These are phyloP conservation scores for Fusarium armeniacum DNA, from an alignment of 2,329 filamentous ascomycete species.

Conservation along the genomic window DNA sequence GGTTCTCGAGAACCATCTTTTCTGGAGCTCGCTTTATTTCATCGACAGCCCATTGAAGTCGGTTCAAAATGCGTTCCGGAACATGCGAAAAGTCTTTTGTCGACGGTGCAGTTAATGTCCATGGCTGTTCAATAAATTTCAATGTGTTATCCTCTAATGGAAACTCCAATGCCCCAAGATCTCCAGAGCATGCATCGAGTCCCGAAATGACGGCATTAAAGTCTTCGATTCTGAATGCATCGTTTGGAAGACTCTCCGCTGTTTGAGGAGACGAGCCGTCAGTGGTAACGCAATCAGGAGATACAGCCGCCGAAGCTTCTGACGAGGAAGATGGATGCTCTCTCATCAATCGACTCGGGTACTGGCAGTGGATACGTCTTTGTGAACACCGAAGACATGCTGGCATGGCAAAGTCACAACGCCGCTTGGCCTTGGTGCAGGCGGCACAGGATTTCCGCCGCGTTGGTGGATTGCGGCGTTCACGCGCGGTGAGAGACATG, in stretches of 20 bases:
- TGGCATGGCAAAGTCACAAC: constrained; percentile 67
- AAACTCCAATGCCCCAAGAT: constrained; percentile 29
- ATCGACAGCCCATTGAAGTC: constrained; percentile 62
- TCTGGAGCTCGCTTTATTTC: constrained; percentile 64
- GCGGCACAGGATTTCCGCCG: constrained; percentile 69
- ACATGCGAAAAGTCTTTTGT: constrained; percentile 42
- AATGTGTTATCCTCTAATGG: constrained; percentile 34
- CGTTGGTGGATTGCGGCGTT: constrained; percentile 61
- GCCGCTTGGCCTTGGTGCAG: constrained; percentile 70
- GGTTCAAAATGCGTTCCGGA: constrained; percentile 51
- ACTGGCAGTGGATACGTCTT: constrained; percentile 63
- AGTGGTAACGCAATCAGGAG: constrained; percentile 26
- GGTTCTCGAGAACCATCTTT: constrained; percentile 63
- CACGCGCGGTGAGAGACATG: constrained; percentile 53
- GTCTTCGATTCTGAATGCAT: constrained; percentile 17
- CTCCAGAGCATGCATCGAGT: constrained; percentile 33
- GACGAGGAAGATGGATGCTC: not conserved
- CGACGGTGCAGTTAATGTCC: constrained; percentile 44
- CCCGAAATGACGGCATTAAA: constrained; percentile 36
- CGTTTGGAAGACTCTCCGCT: constrained; percentile 5
- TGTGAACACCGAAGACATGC: constrained; percentile 66
- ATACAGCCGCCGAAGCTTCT: constrained; percentile 14
- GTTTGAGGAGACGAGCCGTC: constrained; percentile 20
- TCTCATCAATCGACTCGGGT: constrained; percentile 52
- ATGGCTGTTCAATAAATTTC: constrained; percentile 44